These are phyloP conservation scores for Cladobotryum mycophilum DNA, from an alignment of 2,329 filamentous ascomycete genomes.

Conservation along the genomic window DNA sequence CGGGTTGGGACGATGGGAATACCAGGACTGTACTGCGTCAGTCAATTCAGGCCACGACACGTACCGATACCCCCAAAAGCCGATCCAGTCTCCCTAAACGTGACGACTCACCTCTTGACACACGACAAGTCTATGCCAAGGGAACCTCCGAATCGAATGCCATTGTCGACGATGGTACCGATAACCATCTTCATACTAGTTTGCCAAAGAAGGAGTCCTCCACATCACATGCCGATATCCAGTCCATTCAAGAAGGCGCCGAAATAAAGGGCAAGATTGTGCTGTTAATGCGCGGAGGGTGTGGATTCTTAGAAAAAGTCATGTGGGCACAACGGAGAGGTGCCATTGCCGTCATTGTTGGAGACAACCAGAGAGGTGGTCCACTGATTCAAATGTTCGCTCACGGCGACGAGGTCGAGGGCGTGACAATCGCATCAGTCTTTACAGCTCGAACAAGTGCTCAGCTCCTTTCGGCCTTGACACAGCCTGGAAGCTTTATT, in stretches of 20 bases:
- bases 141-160: slow-evolving; percentile 8
- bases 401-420: slow-evolving; percentile 82
- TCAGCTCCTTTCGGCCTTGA: slow-evolving; percentile 81
- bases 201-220: slow-evolving; percentile 32
- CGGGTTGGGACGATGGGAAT: slow-evolving; percentile 69
- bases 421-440: slow-evolving; percentile 86
- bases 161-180: slow-evolving; percentile 65
- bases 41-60: slow-evolving; percentile 26
- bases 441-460: slow-evolving; percentile 95
- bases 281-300: slow-evolving; percentile 83
- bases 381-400: slow-evolving; percentile 96
- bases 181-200: slow-evolving; percentile 69
- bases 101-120: slow-evolving; percentile 20
- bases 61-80: slow-evolving; percentile 14
- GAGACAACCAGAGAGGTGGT: slow-evolving; percentile 84
- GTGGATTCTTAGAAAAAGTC: slow-evolving; percentile 93
- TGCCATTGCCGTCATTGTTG: slow-evolving; percentile 83
- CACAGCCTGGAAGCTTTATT: slow-evolving; percentile 62
- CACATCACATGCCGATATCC: slow-evolving; percentile 75
- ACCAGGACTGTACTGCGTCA: slow-evolving; percentile 39
- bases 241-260: slow-evolving; percentile 82
- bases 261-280: slow-evolving; percentile 94
- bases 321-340: slow-evolving; percentile 94
- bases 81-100: slow-evolving; percentile 14
- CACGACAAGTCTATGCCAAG: slow-evolving; percentile 19